Percentiles rank a stretch among this genome's conserved stretches.
These are phyloP conservation scores for Carex sylvatica DNA, from an alignment of 202 grass and related monocot genomes.

Conservation along the genomic window DNA sequence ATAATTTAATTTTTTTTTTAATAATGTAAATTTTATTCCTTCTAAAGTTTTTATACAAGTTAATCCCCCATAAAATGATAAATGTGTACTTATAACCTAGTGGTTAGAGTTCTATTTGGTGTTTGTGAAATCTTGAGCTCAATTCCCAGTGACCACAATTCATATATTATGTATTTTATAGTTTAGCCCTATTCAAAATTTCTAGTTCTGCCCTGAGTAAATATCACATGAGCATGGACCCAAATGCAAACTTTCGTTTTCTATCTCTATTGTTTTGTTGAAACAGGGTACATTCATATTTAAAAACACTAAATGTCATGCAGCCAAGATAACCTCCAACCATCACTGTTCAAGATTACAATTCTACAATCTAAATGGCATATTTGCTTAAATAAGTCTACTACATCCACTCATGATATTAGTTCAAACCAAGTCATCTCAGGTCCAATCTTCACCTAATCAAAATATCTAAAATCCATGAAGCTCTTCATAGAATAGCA, in stretches of 20 bases:
- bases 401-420: background rate
- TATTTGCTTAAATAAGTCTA: conserved; percentile 9
- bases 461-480: background rate
- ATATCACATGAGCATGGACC: background rate
- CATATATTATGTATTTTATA: too few relatives aligned
- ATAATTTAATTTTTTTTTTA: too few relatives aligned
- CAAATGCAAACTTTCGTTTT: background rate
- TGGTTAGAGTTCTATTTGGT: too few relatives aligned
- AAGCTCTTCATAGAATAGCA: conserved; percentile 44
- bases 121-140: too few relatives aligned
- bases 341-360: conserved; percentile 8
- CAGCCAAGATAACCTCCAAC: background rate
- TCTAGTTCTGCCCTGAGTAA: too few relatives aligned
- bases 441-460: background rate
- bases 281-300: background rate
- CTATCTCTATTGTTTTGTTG: background rate
- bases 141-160: too few relatives aligned
- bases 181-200: too few relatives aligned
- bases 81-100: too few relatives aligned
- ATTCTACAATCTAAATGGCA: conserved; percentile 1
- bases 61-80: too few relatives aligned
- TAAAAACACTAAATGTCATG: background rate
- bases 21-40: too few relatives aligned
- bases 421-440: conserved; percentile 16
- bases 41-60: too few relatives aligned